These are phyloP conservation scores for Myriosclerotinia duriaeana DNA, from an alignment of 2,329 filamentous ascomycete genomes.

Conservation along the genomic window DNA sequence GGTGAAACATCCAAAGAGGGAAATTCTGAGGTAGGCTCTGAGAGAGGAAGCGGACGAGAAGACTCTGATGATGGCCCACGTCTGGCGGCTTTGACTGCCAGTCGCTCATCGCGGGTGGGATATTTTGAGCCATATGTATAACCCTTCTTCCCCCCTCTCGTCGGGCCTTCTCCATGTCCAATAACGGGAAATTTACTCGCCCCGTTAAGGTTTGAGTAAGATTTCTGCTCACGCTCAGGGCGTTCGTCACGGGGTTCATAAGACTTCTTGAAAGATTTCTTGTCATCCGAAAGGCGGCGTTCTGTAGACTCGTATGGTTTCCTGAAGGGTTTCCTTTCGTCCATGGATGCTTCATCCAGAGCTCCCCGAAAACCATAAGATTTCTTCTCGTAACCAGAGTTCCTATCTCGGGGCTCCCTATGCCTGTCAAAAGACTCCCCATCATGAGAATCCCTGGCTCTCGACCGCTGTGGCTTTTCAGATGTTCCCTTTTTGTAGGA, in stretches of 20 bases:
- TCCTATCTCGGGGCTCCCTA: neutral
- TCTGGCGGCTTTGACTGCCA: neutral
- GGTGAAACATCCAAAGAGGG: neutral
- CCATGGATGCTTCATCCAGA: neutral
- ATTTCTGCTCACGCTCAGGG: neutral
- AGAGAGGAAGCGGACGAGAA: neutral
- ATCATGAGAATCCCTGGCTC: neutral
- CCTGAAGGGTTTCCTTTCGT: neutral
- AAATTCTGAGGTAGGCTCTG: neutral
- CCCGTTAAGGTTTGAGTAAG: neutral
- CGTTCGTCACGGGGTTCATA: neutral
- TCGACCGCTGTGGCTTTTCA: neutral
- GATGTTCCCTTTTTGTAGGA: neutral
- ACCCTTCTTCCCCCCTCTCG: neutral
- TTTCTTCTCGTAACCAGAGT: slow-evolving; percentile 3
- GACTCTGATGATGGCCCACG: neutral
- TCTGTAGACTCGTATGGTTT: no score
- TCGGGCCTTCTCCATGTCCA: neutral
- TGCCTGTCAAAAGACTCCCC: neutral
- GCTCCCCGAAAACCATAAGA: slow-evolving; percentile 1
- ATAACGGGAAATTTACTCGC: neutral
- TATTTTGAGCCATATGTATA: slow-evolving; percentile 1
- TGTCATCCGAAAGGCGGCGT: no score
- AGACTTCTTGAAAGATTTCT: neutral
- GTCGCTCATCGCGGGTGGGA: slow-evolving; percentile 12